Conservation (phyloP, 2,329 filamentous ascomycete species). For the Cadophora gregata region DNA sequence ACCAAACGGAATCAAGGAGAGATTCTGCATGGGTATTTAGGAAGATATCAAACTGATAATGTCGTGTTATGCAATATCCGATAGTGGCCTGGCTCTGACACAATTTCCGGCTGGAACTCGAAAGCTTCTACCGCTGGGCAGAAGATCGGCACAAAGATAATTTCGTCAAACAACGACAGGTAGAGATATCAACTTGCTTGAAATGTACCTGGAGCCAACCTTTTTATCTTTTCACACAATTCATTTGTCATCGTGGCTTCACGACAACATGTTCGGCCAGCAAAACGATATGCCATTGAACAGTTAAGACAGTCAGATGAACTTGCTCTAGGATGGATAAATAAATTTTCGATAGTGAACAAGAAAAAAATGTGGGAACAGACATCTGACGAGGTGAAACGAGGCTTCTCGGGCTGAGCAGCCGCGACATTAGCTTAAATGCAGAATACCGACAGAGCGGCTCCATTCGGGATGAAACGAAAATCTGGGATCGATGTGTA, state of each 20-base stretch:
- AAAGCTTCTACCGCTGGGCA: background rate
- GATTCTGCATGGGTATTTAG: slow-evolving; percentile 8
- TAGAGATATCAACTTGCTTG: too few species aligned
- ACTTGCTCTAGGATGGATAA: background rate
- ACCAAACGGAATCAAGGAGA: slow-evolving; percentile 12
- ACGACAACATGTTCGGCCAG: background rate
- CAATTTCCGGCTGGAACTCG: background rate
- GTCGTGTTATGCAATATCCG: background rate
- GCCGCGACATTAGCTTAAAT: slow-evolving; percentile 15
- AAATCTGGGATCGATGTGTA: background rate
- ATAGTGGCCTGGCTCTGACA: slow-evolving; percentile 2
- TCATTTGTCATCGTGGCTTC: background rate
- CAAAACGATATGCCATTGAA: background rate
- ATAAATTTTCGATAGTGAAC: background rate
- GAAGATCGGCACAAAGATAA: background rate
- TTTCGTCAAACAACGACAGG: background rate
- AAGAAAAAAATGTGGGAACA: background rate
- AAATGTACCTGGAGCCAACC: background rate
- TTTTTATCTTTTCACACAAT: background rate
- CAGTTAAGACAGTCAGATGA: background rate
- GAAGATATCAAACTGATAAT: background rate
- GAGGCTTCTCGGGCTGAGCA: background rate
- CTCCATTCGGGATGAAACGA: background rate
- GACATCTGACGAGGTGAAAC: slow-evolving; percentile 2
- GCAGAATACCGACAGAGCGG: background rate